Base-by-base conservation (phyloP, 306 rosid genomes). In the Glycyrrhiza uralensis region DNA sequence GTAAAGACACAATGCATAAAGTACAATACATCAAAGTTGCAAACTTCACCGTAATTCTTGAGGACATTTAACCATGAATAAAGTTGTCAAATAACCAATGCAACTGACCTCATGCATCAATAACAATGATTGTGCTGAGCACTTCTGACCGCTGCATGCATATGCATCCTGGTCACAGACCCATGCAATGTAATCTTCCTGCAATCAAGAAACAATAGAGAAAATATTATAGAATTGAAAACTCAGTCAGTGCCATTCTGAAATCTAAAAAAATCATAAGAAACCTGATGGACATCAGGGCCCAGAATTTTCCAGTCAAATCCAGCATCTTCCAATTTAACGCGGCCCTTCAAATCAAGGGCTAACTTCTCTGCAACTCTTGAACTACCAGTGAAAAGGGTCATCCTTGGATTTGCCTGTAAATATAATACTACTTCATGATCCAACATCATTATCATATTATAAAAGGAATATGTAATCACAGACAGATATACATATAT, bases 101-200 rank as follows among this genome's bases (percentile, higher is more conserved):
- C 61, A 57, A 30, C 90, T 64, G 70, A 93, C 98, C 98, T 94
- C 97, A 19, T 94, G 98, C 83, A 94, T 85, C 79, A 94, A 89
- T 52, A 94, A 68, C 73, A 94, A 82, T 23, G 97, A 94, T 45
- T 91, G 96, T 24, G 98, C 98, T 0, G 98, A 94, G 87, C 98
- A 94, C 85, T 94, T 94, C 84, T 94, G 98, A 67, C 98, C 98
- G 45, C 97, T 94, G 75, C 98, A 89, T 49, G 98, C 98, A 22
- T 91, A 94, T 60, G 98, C 98, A 89, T 94, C 98, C 83, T 94
- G 98, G 78, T 94, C 98, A 77, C 97, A 94, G 49, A 94, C 96
- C 97, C 97, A 94, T 1, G 96, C 96, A 41, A 86, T 74, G 60
- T 94, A 94, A 38, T 94, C 95, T 75, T 91, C 96, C 98, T 94